These are phyloP conservation scores for Claviceps sp. DNA, from an alignment of 2,329 filamentous ascomycete genomes.

Conservation along the genomic window DNA sequence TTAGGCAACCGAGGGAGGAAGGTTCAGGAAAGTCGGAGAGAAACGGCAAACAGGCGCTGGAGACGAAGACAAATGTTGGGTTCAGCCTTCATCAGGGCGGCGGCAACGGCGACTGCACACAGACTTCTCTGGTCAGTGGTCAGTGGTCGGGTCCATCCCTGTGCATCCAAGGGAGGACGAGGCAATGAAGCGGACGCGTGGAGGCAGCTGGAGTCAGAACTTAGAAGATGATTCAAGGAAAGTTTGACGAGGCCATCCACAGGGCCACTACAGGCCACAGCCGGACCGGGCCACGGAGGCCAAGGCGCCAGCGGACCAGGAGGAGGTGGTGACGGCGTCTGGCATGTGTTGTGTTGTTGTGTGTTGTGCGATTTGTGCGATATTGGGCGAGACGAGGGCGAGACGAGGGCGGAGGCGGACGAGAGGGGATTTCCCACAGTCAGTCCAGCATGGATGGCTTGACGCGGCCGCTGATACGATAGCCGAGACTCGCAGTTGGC, in stretches of 20 bases:
- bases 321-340: neutral
- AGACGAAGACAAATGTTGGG: no score
- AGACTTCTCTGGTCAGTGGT: neutral
- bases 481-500: no score
- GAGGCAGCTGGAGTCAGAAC: conserved; percentile 2
- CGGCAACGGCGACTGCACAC: conserved; percentile 4
- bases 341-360: neutral
- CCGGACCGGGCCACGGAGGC: conserved; percentile 1
- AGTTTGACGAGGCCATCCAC: neutral
- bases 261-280: neutral
- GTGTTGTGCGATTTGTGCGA: neutral
- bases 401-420: neutral
- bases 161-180: neutral
- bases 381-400: neutral
- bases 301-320: neutral
- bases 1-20: neutral
- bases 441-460: no score
- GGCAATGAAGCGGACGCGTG: conserved; percentile 1
- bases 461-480: no score
- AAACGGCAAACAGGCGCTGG: neutral
- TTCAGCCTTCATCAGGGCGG: neutral
- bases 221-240: conserved; percentile 2
- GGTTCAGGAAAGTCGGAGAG: neutral
- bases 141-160: neutral
- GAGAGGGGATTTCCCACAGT: neutral